Percentiles rank a stretch among this genome's conserved stretches.
These are phyloP conservation scores for Pisolithus microcarpus DNA, from an alignment of 768 basidiomycete species.

Conservation along the genomic window DNA sequence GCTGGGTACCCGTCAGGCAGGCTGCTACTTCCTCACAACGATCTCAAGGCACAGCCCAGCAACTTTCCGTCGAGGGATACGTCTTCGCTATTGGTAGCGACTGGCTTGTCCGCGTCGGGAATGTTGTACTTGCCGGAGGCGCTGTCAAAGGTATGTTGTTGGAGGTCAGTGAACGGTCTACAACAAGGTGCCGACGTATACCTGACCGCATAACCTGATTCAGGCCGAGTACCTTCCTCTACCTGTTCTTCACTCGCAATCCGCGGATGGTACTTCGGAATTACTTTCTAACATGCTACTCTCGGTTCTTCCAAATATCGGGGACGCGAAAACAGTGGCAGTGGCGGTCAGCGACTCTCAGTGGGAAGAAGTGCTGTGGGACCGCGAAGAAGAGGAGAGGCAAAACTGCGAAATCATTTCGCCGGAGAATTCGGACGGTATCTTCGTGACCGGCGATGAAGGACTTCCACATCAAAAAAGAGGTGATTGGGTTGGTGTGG, in stretches of 20 bases:
- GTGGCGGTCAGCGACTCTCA: slow-evolving; percentile 72
- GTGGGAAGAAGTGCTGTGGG: slow-evolving; percentile 78
- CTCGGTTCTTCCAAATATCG: slow-evolving; percentile 66
- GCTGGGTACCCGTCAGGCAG: slow-evolving; percentile 68
- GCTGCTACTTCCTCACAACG: slow-evolving; percentile 34
- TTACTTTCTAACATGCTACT: slow-evolving; percentile 68
- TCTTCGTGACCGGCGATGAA: slow-evolving; percentile 58
- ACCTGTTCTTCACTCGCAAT: slow-evolving; percentile 56
- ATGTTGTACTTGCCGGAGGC: slow-evolving; percentile 69
- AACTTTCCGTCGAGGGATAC: slow-evolving; percentile 65
- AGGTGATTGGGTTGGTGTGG: slow-evolving; percentile 72
- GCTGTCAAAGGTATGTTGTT: slow-evolving; percentile 78
- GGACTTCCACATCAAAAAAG: slow-evolving; percentile 40
- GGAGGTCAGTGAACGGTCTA: slow-evolving; percentile 43
- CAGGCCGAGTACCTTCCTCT: slow-evolving; percentile 82
- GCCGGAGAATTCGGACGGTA: slow-evolving; percentile 35
- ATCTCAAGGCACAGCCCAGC: slow-evolving; percentile 47
- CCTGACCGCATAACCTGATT: background rate
- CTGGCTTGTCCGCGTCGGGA: slow-evolving; percentile 76
- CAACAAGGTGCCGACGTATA: background rate
- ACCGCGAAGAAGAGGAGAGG: slow-evolving; percentile 56
- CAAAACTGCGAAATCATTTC: slow-evolving; percentile 17
- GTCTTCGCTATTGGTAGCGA: slow-evolving; percentile 74
- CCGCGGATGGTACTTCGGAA: slow-evolving; percentile 62
- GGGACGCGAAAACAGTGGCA: slow-evolving; percentile 67